These are phyloP conservation scores for Apiospora arundinis DNA, from an alignment of 2,329 filamentous ascomycete species.

Conservation along the genomic window DNA sequence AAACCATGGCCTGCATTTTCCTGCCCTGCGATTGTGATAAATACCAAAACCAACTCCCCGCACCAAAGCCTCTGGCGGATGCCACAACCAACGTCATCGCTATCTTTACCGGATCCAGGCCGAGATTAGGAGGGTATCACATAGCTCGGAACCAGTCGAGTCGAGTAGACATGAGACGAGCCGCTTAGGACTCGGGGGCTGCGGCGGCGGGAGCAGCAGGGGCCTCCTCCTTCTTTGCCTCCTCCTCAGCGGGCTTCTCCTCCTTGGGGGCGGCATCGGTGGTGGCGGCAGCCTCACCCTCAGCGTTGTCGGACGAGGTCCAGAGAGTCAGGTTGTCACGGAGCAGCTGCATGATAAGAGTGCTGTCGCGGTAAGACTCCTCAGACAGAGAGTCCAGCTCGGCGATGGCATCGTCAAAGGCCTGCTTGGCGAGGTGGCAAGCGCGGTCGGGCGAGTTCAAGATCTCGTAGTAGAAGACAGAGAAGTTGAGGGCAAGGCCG, in stretches of 20 bases:
- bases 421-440: slow-evolving; percentile 98
- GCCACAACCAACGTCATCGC: slow-evolving; percentile 37
- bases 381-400: slow-evolving; percentile 97
- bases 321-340: slow-evolving; percentile 98
- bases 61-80: slow-evolving; percentile 39
- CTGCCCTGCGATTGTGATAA: slow-evolving; percentile 33
- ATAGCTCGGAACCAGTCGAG: slow-evolving; percentile 20
- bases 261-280: slow-evolving; percentile 58
- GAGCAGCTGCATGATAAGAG: slow-evolving; percentile 98
- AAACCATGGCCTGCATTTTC: slow-evolving; percentile 40
- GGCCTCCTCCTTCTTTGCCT: slow-evolving; percentile 64
- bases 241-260: slow-evolving; percentile 57
- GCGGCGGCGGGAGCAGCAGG: slow-evolving; percentile 46
- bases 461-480: slow-evolving; percentile 99
- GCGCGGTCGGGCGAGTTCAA: slow-evolving; percentile 97
- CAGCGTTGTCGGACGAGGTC: slow-evolving; percentile 91
- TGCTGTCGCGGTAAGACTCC: slow-evolving; percentile 99
- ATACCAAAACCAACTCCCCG: slow-evolving; percentile 39
- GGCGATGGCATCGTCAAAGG: slow-evolving; percentile 97
- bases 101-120: slow-evolving; percentile 42
- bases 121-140: slow-evolving; percentile 44
- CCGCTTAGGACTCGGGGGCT: slow-evolving; percentile 61
- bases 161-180: slow-evolving; percentile 17
- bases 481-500: slow-evolving; percentile 98
- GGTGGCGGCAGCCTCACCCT: slow-evolving; percentile 71